phyloP scores from a whole-genome alignment of 371 early-diverging fungal species.

The Mortierella sp. region DNA sequence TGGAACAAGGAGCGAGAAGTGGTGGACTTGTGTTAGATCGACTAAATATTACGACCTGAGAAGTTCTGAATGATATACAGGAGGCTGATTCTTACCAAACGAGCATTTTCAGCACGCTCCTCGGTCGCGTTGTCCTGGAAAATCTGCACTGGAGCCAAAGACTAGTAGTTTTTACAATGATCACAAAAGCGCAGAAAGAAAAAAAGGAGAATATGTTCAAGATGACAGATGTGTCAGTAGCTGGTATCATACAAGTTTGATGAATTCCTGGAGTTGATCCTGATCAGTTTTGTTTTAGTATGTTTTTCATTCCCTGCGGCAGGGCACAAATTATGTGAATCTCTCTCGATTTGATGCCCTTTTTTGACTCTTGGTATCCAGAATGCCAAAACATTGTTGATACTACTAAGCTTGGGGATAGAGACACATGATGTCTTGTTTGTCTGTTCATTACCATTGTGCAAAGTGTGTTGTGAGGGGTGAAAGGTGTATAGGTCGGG shows the following conservation, averaged over 20 bases:
- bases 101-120: conserved; percentile 98
- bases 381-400: background rate
- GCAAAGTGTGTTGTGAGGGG: background rate
- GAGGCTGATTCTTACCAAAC: conserved; percentile 76
- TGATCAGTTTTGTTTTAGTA: conserved; percentile 4
- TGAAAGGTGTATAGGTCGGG: background rate
- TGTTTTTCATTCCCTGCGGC: background rate
- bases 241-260: background rate
- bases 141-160: conserved; percentile 84
- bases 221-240: background rate
- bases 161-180: conserved; percentile 48
- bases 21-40: background rate
- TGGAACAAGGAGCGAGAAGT: conserved; percentile 74
- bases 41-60: too few species aligned
- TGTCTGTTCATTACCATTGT: conserved; percentile 9
- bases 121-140: conserved; percentile 95
- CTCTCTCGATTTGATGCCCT: too few species aligned
- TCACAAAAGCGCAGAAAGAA: background rate
- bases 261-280: conserved; percentile 9
- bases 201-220: background rate
- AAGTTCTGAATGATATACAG: too few species aligned
- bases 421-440: background rate
- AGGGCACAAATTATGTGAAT: background rate
- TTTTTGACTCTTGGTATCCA: background rate
- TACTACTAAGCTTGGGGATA: background rate